Base-by-base conservation (phyloP, 2,329 filamentous ascomycete species). In the Rasamsonia emersonii region DNA sequence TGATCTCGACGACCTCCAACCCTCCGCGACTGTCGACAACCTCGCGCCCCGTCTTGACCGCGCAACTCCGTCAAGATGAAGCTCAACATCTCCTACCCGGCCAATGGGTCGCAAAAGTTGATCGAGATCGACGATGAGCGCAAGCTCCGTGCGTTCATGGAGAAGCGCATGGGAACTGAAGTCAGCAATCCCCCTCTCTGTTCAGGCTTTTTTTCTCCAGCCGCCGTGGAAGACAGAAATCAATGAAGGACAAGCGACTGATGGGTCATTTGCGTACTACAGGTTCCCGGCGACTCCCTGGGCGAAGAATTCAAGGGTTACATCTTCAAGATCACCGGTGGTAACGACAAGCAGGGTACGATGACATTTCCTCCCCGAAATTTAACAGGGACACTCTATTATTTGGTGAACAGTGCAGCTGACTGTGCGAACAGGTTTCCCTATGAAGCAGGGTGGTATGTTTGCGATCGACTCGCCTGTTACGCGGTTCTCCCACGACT, bases 251-350 rank as follows among this genome's bases (percentile, higher is more conserved):
- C 5, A 37, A 38, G 38, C 37, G 37, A 31, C 30, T 28, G 37
- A 45, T 38, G 44, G 39, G 43, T 30, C 44, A 47, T 39, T 43
- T 39, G 43, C 42, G 25, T 39, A 18, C 19, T 50, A 40, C 55
- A 95, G 74, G 84, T 98, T 56, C 71, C 83, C 56, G 91, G 82
- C 61, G 93, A 98, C 74, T 82, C 80, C 64, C 77, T 98, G 61
- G 91, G 91, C 62, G 88, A 96, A 64, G 91, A 98, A 74, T 98
- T 93, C 84, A 95, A 95, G 79, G 91, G 91, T 70, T 98, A 98
- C 77, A 81, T 98, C 75, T 86, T 98, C 82, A 82, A 79, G 67
- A 96, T 98, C 75, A 98, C 91, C 59, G 93, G 91, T 63, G 91
- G 93, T 65, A 98, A 98, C 83, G 91, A 98, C 84, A 98, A 98